A percentile compares a stretch with the other conserved stretches of the same genome.
phyloP scores from a whole-genome alignment of 176 grass and related monocot species.

The Thalia dealbata region DNA sequence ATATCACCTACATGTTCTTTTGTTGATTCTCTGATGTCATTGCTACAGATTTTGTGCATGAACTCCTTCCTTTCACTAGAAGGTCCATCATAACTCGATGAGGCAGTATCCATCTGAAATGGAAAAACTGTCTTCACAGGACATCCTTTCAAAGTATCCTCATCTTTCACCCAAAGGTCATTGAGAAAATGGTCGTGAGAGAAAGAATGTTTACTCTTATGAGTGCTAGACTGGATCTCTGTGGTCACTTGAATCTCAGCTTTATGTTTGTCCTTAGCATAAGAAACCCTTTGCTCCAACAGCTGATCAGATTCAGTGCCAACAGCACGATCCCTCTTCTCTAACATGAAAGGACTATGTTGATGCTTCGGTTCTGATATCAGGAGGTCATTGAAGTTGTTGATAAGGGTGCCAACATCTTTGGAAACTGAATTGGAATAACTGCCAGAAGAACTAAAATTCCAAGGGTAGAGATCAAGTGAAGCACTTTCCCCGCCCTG shows the following conservation, averaged over 20 bases:
- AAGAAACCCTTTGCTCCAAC: slow-evolving; percentile 33
- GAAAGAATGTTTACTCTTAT: slow-evolving; percentile 21
- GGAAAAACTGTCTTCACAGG: slow-evolving; percentile 71
- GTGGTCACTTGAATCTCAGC: slow-evolving; percentile 32
- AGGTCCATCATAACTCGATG: slow-evolving; percentile 48
- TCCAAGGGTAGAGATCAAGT: slow-evolving; percentile 83
- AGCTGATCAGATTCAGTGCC: slow-evolving; percentile 34
- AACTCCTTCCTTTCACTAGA: slow-evolving; percentile 36
- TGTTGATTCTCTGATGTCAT: slow-evolving; percentile 34
- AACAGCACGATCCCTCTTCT: slow-evolving; percentile 49
- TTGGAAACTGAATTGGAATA: not conserved
- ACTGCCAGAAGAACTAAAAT: slow-evolving; percentile 46
- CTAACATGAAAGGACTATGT: slow-evolving; percentile 5
- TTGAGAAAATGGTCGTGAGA: slow-evolving; percentile 5
- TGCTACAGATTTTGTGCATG: slow-evolving; percentile 33
- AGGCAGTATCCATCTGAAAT: slow-evolving; percentile 48
- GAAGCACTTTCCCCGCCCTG: slow-evolving; percentile 27
- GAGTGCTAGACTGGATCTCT: slow-evolving; percentile 24
- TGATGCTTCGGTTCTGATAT: slow-evolving; percentile 53
- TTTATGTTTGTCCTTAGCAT: slow-evolving; percentile 58
- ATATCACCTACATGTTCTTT: slow-evolving; percentile 45
- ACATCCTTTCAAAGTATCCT: slow-evolving; percentile 62
- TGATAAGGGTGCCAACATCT: slow-evolving; percentile 25
- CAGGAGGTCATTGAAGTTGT: slow-evolving; percentile 61
- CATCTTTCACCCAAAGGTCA: slow-evolving; percentile 41